A percentile compares a stretch with the other conserved stretches of the same genome.
Conservation (phyloP, 768 basidiomycete species). For the Mycena galopus region DNA sequence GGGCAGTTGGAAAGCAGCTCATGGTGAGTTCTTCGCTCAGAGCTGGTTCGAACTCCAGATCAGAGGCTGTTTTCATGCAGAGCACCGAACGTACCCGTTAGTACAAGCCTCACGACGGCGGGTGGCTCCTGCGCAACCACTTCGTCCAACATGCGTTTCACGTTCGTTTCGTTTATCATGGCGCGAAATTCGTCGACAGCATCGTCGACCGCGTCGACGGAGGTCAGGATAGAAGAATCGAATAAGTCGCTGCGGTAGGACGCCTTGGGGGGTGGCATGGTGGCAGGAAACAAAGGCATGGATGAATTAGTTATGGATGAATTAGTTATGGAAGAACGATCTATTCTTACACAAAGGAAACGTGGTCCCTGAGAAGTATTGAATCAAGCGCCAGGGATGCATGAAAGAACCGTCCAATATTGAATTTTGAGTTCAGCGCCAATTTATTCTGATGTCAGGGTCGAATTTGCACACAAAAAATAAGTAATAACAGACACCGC, state of each 20-base stretch:
- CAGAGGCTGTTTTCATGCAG: not conserved
- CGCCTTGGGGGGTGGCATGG: conserved; percentile 41
- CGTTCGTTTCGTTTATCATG: conserved; percentile 41
- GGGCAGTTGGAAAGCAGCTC: conserved; percentile 18
- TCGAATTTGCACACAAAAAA: not conserved
- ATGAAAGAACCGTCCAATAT: conserved; percentile 1
- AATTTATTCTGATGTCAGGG: conserved; percentile 2
- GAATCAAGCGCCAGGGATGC: conserved; percentile 18
- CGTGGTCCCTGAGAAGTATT: conserved; percentile 9
- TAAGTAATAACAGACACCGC: too few species aligned
- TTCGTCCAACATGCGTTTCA: conserved; percentile 36
- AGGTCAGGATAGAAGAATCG: conserved; percentile 31
- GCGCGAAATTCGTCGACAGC: conserved; percentile 39
- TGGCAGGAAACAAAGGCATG: conserved; percentile 11
- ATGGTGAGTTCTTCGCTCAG: conserved; percentile 16
- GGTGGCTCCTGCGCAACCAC: conserved; percentile 38
- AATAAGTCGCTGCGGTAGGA: conserved; percentile 40
- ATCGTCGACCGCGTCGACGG: conserved; percentile 35
- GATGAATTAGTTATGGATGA: not conserved
- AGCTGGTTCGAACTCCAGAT: not conserved
- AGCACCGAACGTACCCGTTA: conserved; percentile 11
- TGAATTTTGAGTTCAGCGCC: conserved; percentile 1
- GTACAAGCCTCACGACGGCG: conserved; percentile 29
- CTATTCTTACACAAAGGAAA: conserved; percentile 29
- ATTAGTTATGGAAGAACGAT: conserved; percentile 6